Conservation (phyloP, 148 eudicot genomes). For the Persicaria maculosa region DNA sequence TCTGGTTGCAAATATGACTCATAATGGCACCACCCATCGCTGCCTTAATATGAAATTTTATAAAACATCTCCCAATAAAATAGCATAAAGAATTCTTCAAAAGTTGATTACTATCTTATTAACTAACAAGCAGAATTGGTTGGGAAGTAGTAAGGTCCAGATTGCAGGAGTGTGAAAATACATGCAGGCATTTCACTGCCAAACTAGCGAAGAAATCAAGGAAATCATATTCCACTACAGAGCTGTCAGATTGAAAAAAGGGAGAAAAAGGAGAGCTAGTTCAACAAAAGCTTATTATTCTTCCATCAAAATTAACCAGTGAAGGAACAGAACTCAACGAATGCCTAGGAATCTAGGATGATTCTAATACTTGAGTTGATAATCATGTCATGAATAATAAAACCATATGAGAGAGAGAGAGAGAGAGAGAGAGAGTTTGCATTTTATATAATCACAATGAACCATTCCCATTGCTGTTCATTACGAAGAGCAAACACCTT, state of each 20-base stretch:
- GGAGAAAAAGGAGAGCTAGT: neutral
- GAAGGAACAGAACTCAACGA: neutral
- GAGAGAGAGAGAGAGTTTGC: neutral
- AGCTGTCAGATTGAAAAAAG: too few species aligned
- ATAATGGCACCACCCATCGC: neutral
- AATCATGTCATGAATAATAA: neutral
- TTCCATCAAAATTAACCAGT: neutral
- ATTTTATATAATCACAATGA: neutral
- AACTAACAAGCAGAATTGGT: too few species aligned
- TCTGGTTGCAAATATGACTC: neutral
- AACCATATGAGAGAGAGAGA: neutral
- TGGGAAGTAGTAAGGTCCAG: too few species aligned
- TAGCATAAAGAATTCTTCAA: too few species aligned
- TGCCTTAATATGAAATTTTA: too few species aligned
- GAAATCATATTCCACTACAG: too few species aligned
- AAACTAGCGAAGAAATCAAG: too few species aligned
- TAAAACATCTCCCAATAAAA: too few species aligned
- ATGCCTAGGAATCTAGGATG: neutral
- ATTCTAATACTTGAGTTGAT: neutral
- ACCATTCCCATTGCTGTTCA: neutral
- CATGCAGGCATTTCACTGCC: too few species aligned
- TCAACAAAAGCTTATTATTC: neutral
- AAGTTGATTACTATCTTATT: too few species aligned
- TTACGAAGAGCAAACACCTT: constrained; percentile 15
- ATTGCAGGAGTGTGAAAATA: too few species aligned